Percentiles rank a stretch among this genome's conserved stretches.
Evolutionary conservation across 2,329 filamentous ascomycete genomes (phyloP).

Genomic region (Penicillium freii): DNA sequence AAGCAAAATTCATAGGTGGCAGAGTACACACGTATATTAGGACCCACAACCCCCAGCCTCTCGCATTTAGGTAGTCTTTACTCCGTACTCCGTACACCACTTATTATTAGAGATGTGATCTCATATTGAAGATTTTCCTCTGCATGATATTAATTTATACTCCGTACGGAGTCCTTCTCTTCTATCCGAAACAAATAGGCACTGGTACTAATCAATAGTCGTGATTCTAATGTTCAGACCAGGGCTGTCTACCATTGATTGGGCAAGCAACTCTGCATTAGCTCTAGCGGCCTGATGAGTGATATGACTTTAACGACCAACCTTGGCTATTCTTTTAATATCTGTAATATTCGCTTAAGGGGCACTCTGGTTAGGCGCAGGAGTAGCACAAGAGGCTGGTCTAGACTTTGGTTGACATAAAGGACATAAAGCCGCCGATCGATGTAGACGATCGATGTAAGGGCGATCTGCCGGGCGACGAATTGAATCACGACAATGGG

Average conservation of each 20-base stretch:
- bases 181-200: background rate
- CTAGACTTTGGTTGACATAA: background rate
- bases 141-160: background rate
- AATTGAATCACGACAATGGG: background rate
- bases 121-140: background rate
- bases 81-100: background rate
- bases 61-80: background rate
- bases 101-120: conserved; percentile 3
- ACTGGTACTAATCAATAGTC: background rate
- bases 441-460: background rate
- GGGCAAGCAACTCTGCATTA: background rate
- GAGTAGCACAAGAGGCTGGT: background rate
- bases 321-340: background rate
- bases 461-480: background rate
- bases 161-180: background rate
- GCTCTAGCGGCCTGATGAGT: background rate
- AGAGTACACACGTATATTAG: background rate
- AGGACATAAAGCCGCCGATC: background rate
- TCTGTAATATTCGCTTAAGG: background rate
- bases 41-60: conserved; percentile 7
- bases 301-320: background rate
- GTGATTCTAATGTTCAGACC: background rate
- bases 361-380: background rate
- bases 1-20: conserved; percentile 2
- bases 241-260: background rate